These are phyloP conservation scores for Barnettozyma siamensis DNA, from an alignment of 805 yeast genomes.

Conservation along the genomic window DNA sequence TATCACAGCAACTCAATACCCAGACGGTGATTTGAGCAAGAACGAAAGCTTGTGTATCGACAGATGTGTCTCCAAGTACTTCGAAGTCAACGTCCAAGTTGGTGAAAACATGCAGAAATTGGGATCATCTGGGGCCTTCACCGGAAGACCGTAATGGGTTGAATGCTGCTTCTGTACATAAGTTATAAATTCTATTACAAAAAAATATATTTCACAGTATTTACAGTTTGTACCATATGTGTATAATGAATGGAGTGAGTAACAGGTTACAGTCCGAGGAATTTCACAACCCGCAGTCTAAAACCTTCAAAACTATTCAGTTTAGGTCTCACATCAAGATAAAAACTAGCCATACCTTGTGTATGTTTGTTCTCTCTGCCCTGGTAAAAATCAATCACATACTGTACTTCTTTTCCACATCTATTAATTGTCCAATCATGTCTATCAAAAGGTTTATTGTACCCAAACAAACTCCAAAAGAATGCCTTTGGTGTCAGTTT, in stretches of 20 bases:
- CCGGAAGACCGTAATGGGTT: constrained; percentile 23
- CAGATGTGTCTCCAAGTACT: constrained; percentile 93
- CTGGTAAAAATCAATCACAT: constrained; percentile 85
- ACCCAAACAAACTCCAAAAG: constrained; percentile 57
- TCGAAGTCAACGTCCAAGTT: constrained; percentile 89
- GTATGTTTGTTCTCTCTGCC: constrained; percentile 44
- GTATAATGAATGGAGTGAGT: no score
- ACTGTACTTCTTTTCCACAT: constrained; percentile 78
- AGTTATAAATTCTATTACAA: no score
- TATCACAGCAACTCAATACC: constrained; percentile 51
- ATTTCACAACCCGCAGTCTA: constrained; percentile 56
- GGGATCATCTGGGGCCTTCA: constrained; percentile 39
- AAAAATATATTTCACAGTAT: not conserved
- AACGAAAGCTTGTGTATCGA: constrained; percentile 84
- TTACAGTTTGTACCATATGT: no score
- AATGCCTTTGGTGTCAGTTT: constrained; percentile 87
- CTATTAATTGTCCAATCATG: constrained; percentile 92
- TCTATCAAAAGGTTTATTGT: constrained; percentile 83
- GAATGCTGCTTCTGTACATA: constrained; percentile 5
- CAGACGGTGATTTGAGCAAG: constrained; percentile 70
- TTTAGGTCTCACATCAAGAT: constrained; percentile 89
- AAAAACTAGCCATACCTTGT: constrained; percentile 55
- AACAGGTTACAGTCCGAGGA: constrained; percentile 43
- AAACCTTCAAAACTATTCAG: constrained; percentile 76
- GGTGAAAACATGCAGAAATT: constrained; percentile 68